Conservation (phyloP, 2,329 filamentous ascomycete genomes). For the Aspergillus sp. region DNA sequence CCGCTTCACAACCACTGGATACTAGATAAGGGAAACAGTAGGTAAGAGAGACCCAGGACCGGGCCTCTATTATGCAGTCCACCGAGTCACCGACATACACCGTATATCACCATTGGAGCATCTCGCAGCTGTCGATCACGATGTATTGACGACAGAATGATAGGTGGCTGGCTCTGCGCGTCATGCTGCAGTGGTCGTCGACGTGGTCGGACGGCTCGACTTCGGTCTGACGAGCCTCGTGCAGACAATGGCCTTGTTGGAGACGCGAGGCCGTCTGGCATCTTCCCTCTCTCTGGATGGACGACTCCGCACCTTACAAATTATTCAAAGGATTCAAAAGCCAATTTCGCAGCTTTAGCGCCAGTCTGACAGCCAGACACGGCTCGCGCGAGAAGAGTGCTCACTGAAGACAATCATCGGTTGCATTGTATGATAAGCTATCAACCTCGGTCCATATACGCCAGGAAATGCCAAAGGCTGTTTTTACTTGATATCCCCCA, state of each 20-base stretch:
- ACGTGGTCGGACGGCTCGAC: not conserved
- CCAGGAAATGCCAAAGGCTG: conserved; percentile 26
- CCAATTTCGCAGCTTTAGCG: conserved; percentile 4
- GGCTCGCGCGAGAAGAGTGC: not conserved
- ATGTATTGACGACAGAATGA: not conserved
- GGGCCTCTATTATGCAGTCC: not conserved
- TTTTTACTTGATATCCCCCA: conserved; percentile 18
- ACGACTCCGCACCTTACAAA: not conserved
- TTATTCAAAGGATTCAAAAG: not conserved
- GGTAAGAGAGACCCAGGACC: too few relatives aligned
- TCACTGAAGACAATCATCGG: conserved; percentile 3
- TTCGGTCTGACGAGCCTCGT: not conserved
- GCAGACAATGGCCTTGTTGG: not conserved
- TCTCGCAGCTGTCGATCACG: not conserved
- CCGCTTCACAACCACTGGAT: too few relatives aligned
- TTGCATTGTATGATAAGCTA: conserved; percentile 9
- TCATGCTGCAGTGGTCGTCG: not conserved
- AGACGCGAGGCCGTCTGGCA: not conserved
- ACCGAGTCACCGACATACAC: not conserved
- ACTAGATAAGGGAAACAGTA: too few relatives aligned
- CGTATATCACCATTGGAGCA: not conserved
- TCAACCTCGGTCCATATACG: conserved; percentile 21
- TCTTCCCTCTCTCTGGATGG: not conserved
- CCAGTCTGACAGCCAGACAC: not conserved
- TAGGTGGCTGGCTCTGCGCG: not conserved